Evolutionary conservation across 2,329 filamentous ascomycete species (phyloP).

Genomic region (Pseudopyrenochaeta lycopersici): DNA sequence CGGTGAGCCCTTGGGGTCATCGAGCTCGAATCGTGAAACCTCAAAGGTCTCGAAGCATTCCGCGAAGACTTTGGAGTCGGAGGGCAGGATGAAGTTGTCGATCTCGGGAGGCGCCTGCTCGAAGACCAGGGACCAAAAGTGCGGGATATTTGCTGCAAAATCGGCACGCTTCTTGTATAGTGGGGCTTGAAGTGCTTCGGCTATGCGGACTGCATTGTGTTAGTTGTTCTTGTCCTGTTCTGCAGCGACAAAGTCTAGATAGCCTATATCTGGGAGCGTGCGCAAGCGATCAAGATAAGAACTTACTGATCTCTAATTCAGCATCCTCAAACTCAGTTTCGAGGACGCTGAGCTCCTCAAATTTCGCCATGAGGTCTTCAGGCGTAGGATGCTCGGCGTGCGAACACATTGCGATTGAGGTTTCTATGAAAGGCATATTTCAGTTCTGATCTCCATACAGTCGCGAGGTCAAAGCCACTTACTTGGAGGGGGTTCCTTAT

Average conservation of each 20-base stretch:
- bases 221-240: constrained; percentile 3
- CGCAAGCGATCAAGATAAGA: background rate
- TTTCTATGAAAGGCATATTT: constrained; percentile 28
- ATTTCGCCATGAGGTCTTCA: constrained; percentile 52
- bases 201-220: constrained; percentile 70
- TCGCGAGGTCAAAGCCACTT: constrained; percentile 10
- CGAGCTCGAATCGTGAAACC: constrained; percentile 83
- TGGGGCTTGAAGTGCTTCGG: constrained; percentile 71
- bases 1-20: constrained; percentile 74
- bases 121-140: constrained; percentile 96
- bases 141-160: constrained; percentile 75
- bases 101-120: constrained; percentile 86
- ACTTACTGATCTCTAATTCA: constrained; percentile 80
- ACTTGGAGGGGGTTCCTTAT: background rate
- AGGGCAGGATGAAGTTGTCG: constrained; percentile 85
- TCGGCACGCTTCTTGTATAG: constrained; percentile 80
- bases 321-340: constrained; percentile 86
- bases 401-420: constrained; percentile 7
- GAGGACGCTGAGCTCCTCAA: constrained; percentile 80
- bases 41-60: constrained; percentile 72
- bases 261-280: background rate
- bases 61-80: constrained; percentile 78
- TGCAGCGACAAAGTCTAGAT: background rate
- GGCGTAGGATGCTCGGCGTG: constrained; percentile 20
- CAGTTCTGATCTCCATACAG: constrained; percentile 1